Conservation (phyloP, 2,329 filamentous ascomycete genomes). For the Talaromyces sp. region DNA sequence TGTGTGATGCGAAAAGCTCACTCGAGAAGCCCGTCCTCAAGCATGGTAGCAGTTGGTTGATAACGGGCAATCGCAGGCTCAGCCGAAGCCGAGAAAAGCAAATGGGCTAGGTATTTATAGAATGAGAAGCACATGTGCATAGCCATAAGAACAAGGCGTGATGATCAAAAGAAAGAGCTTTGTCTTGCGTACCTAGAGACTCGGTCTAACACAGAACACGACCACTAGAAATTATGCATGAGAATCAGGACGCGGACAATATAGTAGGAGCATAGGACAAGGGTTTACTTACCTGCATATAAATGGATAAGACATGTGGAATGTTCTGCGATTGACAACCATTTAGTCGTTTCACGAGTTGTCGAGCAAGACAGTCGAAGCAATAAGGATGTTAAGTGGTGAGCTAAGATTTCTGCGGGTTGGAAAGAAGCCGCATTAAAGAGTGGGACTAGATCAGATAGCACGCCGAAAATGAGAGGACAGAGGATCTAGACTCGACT, state of each 20-base stretch:
- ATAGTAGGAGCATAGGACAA: background rate
- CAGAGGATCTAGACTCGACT: background rate
- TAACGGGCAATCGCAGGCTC: background rate
- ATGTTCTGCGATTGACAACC: background rate
- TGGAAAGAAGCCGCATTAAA: conserved; percentile 14
- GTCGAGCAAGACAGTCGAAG: background rate
- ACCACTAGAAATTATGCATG: conserved; percentile 5
- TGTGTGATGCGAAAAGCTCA: background rate
- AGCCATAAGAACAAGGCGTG: background rate
- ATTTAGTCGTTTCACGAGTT: background rate
- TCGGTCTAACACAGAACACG: conserved; percentile 13
- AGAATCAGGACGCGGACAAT: background rate
- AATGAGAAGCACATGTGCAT: background rate
- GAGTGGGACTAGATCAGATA: conserved; percentile 9
- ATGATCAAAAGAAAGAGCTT: background rate
- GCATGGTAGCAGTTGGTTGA: background rate
- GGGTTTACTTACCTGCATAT: background rate
- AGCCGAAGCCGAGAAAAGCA: background rate
- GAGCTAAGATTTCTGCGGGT: conserved; percentile 10
- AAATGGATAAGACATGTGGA: conserved; percentile 8
- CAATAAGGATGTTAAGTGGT: background rate
- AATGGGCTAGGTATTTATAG: background rate
- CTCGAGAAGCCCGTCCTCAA: background rate
- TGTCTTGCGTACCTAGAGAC: conserved; percentile 8
- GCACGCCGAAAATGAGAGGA: background rate